A percentile compares a stretch with the other conserved stretches of the same genome.
phyloP scores from a whole-genome alignment of 2,329 filamentous ascomycete species.

The Ilyonectria mors-panacis region DNA sequence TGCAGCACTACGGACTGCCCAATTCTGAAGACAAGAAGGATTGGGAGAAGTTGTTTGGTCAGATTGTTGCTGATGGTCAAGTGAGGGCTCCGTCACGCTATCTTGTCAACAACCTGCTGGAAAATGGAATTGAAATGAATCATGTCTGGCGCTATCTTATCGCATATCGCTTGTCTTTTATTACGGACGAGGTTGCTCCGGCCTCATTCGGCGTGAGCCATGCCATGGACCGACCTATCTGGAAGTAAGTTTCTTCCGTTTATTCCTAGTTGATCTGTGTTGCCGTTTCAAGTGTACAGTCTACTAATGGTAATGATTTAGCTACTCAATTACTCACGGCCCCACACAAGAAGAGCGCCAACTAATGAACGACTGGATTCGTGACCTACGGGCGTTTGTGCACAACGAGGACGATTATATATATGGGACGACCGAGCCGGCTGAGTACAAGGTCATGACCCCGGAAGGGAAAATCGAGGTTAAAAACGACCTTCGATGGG shows the following conservation, averaged over 20 bases:
- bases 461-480: slow-evolving; percentile 17
- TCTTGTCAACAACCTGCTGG: slow-evolving; percentile 21
- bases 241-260: slow-evolving; percentile 24
- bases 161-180: slow-evolving; percentile 30
- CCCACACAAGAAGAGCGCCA: slow-evolving; percentile 7
- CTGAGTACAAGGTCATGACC: slow-evolving; percentile 31
- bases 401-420: not conserved
- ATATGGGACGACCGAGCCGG: slow-evolving; percentile 12
- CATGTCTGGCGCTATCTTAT: slow-evolving; percentile 31
- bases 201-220: slow-evolving; percentile 33
- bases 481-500: slow-evolving; percentile 23
- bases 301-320: not conserved
- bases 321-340: slow-evolving; percentile 30
- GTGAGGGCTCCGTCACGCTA: slow-evolving; percentile 27
- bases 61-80: slow-evolving; percentile 30
- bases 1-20: slow-evolving; percentile 20
- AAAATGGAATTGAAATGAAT: slow-evolving; percentile 9
- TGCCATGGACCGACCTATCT: slow-evolving; percentile 32
- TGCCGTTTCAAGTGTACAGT: not conserved
- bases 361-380: slow-evolving; percentile 29
- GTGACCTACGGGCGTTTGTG: slow-evolving; percentile 25
- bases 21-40: slow-evolving; percentile 13
- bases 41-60: slow-evolving; percentile 27
- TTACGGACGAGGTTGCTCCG: slow-evolving; percentile 27
- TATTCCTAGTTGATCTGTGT: not conserved